phyloP scores from a whole-genome alignment of 495 filamentous ascomycete species.

The Platismatia glauca region DNA sequence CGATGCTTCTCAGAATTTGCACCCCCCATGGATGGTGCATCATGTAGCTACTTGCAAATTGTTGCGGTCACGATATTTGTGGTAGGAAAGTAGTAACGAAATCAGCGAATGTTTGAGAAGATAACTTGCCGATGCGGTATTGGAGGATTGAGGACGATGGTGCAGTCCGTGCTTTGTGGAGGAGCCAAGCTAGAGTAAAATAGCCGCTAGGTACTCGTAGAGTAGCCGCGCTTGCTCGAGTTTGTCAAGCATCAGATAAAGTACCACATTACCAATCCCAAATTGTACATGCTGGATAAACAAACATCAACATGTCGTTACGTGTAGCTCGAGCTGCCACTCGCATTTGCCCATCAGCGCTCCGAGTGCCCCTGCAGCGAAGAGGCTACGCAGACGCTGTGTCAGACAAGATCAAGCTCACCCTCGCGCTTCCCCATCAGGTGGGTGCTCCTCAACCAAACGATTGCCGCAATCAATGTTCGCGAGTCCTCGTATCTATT shows the following conservation, averaged over 20 bases:
- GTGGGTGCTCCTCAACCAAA: conserved; percentile 43
- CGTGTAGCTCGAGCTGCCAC: conserved; percentile 82
- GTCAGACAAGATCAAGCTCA: conserved; percentile 94
- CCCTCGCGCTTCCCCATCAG: conserved; percentile 94
- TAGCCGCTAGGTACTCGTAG: conserved; percentile 2
- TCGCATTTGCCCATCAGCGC: conserved; percentile 60
- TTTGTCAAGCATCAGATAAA: not conserved
- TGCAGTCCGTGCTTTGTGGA: too few species aligned
- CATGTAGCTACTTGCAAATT: not conserved
- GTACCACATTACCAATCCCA: not conserved
- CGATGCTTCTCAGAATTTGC: not conserved
- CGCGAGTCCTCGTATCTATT: not conserved
- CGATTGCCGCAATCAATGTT: not conserved
- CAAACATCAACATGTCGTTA: conserved; percentile 63
- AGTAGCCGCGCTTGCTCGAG: not conserved
- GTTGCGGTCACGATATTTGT: not conserved
- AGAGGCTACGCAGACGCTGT: conserved; percentile 92
- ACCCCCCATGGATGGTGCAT: not conserved
- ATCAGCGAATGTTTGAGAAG: not conserved
- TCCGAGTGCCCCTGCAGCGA: conserved; percentile 64
- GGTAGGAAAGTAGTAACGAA: not conserved
- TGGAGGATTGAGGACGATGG: not conserved
- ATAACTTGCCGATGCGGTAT: not conserved
- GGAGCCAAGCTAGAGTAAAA: not conserved
- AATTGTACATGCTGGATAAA: not conserved